These are phyloP conservation scores for Zygoascus meyerae DNA, from an alignment of 1,139 yeast species.

Conservation along the genomic window DNA sequence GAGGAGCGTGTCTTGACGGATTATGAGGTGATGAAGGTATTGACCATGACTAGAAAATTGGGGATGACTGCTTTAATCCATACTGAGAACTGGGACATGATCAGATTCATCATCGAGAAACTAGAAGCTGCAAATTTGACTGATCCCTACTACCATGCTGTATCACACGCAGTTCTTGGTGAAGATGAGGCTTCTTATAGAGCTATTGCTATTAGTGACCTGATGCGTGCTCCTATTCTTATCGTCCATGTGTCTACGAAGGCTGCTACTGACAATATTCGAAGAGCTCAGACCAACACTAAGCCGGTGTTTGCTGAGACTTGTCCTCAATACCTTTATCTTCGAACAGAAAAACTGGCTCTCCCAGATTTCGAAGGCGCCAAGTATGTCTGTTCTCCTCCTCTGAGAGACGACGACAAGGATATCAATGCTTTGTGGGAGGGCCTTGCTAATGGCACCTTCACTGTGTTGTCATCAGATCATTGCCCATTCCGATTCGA, in stretches of 20 bases:
- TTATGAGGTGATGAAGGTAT: slow-evolving; percentile 37
- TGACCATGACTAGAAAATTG: slow-evolving; percentile 38
- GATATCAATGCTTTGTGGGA: slow-evolving; percentile 44
- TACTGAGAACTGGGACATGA: slow-evolving; percentile 45
- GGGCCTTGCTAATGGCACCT: slow-evolving; percentile 42
- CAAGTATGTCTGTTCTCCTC: slow-evolving; percentile 46
- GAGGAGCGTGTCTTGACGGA: slow-evolving; percentile 40
- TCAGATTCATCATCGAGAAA: slow-evolving; percentile 38
- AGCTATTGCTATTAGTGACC: slow-evolving; percentile 40
- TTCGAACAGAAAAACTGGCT: slow-evolving; percentile 37
- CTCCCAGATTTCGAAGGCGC: slow-evolving; percentile 41
- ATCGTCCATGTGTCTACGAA: slow-evolving; percentile 47
- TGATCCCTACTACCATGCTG: slow-evolving; percentile 42
- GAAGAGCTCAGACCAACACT: slow-evolving; percentile 39
- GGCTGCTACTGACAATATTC: slow-evolving; percentile 39
- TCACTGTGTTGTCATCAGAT: slow-evolving; percentile 43
- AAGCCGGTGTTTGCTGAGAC: slow-evolving; percentile 44
- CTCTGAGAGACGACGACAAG: slow-evolving; percentile 37
- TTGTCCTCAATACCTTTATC: slow-evolving; percentile 44
- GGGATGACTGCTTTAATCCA: slow-evolving; percentile 46
- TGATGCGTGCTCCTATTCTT: slow-evolving; percentile 41
- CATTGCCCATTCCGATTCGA: slow-evolving; percentile 44
- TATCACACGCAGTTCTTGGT: slow-evolving; percentile 42
- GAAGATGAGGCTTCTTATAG: slow-evolving; percentile 48
- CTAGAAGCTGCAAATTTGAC: slow-evolving; percentile 35